These are phyloP conservation scores for Macrophomina phaseolina DNA, from an alignment of 2,329 filamentous ascomycete species.

Conservation along the genomic window DNA sequence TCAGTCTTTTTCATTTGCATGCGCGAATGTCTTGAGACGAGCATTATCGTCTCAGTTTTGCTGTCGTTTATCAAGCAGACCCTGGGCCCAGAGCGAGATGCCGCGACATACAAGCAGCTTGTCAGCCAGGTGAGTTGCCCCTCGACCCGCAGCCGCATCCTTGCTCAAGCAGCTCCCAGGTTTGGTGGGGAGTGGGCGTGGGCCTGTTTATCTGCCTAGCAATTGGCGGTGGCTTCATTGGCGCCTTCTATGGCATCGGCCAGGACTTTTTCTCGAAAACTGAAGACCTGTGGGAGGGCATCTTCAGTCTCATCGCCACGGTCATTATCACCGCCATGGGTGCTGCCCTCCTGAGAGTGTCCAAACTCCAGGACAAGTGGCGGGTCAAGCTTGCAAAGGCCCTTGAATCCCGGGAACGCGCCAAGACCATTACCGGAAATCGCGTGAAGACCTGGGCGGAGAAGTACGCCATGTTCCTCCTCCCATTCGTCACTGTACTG, in stretches of 20 bases:
- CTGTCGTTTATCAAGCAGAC: slow-evolving; percentile 85
- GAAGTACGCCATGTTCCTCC: slow-evolving; percentile 83
- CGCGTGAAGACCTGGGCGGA: slow-evolving; percentile 69
- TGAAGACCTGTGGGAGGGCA: slow-evolving; percentile 82
- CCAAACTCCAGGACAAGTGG: slow-evolving; percentile 88
- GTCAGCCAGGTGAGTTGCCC: slow-evolving; percentile 61
- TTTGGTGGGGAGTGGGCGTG: slow-evolving; percentile 70
- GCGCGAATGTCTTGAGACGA: slow-evolving; percentile 81
- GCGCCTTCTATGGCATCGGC: slow-evolving; percentile 73
- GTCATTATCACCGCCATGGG: slow-evolving; percentile 85
- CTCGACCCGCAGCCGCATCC: background rate
- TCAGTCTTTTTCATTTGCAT: slow-evolving; percentile 88
- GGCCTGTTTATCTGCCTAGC: slow-evolving; percentile 70
- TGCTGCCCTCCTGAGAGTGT: slow-evolving; percentile 77
- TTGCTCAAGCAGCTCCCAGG: slow-evolving; percentile 43
- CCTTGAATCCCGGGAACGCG: slow-evolving; percentile 61
- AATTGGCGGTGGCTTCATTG: slow-evolving; percentile 70
- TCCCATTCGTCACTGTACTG: slow-evolving; percentile 88
- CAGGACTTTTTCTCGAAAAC: slow-evolving; percentile 69
- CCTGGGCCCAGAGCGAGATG: slow-evolving; percentile 69
- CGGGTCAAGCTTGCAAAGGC: slow-evolving; percentile 77
- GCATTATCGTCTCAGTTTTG: slow-evolving; percentile 85
- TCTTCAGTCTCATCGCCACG: slow-evolving; percentile 75
- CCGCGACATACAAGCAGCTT: slow-evolving; percentile 68
- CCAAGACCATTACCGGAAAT: slow-evolving; percentile 45